Conservation (phyloP, 345 rosid species). For the Populus pruinosa region DNA sequence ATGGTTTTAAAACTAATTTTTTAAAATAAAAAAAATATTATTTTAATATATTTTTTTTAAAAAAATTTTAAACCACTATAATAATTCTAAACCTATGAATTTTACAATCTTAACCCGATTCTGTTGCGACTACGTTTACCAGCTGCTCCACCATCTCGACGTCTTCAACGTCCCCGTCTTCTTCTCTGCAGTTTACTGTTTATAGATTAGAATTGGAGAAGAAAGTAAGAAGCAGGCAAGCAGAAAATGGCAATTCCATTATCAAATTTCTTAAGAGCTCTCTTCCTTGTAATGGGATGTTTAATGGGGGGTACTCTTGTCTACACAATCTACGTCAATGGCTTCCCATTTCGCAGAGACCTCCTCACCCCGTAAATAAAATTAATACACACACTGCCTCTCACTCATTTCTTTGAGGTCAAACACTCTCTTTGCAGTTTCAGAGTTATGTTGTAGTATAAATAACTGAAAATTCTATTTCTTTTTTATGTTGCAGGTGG, state of each 20-base stretch:
- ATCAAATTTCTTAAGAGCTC: constrained; percentile 37
- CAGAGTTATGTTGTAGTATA: background rate
- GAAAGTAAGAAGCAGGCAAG: background rate
- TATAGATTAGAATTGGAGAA: background rate
- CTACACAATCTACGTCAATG: constrained; percentile 57
- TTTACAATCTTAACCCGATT: background rate
- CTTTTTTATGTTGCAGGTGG: constrained; percentile 50
- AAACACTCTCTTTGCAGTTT: background rate
- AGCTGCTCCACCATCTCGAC: constrained; percentile 20
- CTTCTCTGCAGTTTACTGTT: background rate
- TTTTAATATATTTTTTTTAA: too few species aligned
- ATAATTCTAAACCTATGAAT: too few species aligned
- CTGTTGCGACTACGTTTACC: constrained; percentile 34
- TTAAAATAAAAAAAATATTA: too few species aligned
- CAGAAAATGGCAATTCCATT: constrained; percentile 36
- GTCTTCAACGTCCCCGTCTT: constrained; percentile 1
- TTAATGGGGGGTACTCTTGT: constrained; percentile 51
- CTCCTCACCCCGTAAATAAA: constrained; percentile 64
- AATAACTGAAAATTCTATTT: background rate
- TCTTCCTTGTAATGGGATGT: constrained; percentile 43
- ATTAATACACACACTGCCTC: constrained; percentile 7
- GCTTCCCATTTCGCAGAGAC: constrained; percentile 67
- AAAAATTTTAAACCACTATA: too few species aligned
- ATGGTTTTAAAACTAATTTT: too few species aligned
- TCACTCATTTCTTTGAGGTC: background rate